Percentiles rank a stretch among this genome's conserved stretches.
Evolutionary conservation across 2,329 filamentous ascomycete genomes (phyloP).

Genomic region (Trichoderma sp.): DNA sequence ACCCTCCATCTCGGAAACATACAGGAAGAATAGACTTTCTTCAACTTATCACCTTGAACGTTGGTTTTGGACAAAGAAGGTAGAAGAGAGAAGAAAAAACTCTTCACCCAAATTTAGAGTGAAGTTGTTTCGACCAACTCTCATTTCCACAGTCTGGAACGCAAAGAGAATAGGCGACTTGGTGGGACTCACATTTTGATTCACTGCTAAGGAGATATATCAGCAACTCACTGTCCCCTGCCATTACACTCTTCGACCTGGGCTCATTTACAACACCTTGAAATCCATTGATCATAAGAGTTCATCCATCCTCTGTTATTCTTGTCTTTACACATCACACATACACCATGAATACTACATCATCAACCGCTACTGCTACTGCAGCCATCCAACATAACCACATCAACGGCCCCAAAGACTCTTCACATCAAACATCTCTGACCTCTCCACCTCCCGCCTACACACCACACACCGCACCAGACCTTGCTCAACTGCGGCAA

Average conservation of each 20-base stretch:
- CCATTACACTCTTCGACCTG: not conserved
- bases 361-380: not conserved
- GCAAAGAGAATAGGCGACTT: not conserved
- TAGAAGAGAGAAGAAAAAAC: not conserved
- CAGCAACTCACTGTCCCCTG: not conserved
- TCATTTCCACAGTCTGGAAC: not conserved
- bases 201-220: not conserved
- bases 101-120: not conserved
- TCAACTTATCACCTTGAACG: not conserved
- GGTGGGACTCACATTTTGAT: not conserved
- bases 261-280: not conserved
- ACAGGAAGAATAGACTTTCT: not conserved
- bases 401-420: constrained; percentile 27
- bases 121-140: not conserved
- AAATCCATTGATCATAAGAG: not conserved
- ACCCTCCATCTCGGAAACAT: constrained; percentile 14
- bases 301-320: not conserved
- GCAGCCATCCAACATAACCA: not conserved
- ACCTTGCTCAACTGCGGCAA: constrained; percentile 23
- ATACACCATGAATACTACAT: constrained; percentile 18
- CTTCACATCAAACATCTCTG: constrained; percentile 6
- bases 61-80: not conserved
- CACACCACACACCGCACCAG: constrained; percentile 28
- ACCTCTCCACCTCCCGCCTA: constrained; percentile 36
- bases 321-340: not conserved